Percentiles rank a stretch among this genome's conserved stretches.
These are phyloP conservation scores for Petunia hybrid DNA, from an alignment of 305 asterid species.

Conservation along the genomic window DNA sequence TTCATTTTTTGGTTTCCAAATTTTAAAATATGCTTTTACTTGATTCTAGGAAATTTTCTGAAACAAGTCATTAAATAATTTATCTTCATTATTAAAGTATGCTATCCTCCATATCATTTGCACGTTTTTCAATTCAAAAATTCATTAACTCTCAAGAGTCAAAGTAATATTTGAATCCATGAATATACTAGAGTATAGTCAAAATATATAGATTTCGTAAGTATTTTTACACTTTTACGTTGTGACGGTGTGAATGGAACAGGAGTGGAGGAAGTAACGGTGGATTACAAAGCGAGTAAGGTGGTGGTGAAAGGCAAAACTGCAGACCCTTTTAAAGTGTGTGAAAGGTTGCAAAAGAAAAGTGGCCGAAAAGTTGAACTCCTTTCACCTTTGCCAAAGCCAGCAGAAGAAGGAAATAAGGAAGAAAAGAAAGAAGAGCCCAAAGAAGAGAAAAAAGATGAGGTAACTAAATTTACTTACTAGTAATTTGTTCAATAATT, in stretches of 20 bases:
- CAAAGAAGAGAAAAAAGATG: slow-evolving; percentile 57
- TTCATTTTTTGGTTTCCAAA: neutral
- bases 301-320: slow-evolving; percentile 52
- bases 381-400: slow-evolving; percentile 44
- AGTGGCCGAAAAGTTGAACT: slow-evolving; percentile 48
- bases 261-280: slow-evolving; percentile 46
- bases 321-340: slow-evolving; percentile 48
- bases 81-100: neutral
- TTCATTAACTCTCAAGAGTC: neutral
- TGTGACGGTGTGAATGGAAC: neutral
- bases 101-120: neutral
- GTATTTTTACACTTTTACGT: neutral
- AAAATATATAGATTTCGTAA: neutral
- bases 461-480: slow-evolving; percentile 46
- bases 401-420: slow-evolving; percentile 28
- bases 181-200: neutral
- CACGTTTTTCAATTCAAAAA: slow-evolving; percentile 48
- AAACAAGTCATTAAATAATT: slow-evolving; percentile 33
- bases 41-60: neutral
- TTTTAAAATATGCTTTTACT: neutral
- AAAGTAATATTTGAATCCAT: neutral
- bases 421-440: slow-evolving; percentile 39
- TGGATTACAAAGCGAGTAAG: slow-evolving; percentile 41
- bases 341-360: slow-evolving; percentile 45
- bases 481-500: neutral